Percentiles rank a stretch among this genome's conserved stretches.
Conservation (phyloP, 192 early-diverging fungal genomes). For the Mortierella antarctica region DNA sequence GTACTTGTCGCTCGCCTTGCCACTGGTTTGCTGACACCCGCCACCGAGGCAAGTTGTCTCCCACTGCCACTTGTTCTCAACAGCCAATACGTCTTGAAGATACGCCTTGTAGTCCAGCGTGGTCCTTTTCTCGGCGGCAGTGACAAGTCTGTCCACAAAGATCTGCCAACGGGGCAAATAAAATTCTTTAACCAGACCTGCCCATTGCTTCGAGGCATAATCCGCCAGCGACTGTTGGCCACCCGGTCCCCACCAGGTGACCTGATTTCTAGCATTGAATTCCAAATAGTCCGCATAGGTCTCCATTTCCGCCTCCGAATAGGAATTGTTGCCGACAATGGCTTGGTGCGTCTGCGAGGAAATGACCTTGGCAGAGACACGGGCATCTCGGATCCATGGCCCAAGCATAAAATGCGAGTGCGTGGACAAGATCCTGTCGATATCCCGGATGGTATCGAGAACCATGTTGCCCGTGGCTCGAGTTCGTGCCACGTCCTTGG, state of each 20-base stretch:
- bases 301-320: neutral
- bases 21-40: neutral
- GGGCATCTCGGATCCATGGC: conserved; percentile 30
- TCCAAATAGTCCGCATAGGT: conserved; percentile 34
- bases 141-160: conserved; percentile 20
- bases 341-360: neutral
- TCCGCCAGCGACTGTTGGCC: conserved; percentile 19
- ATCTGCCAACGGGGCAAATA: conserved; percentile 38
- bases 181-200: conserved; percentile 27
- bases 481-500: conserved; percentile 11
- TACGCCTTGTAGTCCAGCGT: conserved; percentile 19
- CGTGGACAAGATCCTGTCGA: conserved; percentile 26
- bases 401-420: conserved; percentile 46
- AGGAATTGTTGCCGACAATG: neutral
- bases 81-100: conserved; percentile 7
- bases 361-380: conserved; percentile 11
- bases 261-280: conserved; percentile 28
- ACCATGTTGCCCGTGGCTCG: conserved; percentile 8
- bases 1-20: neutral
- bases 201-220: conserved; percentile 49
- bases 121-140: conserved; percentile 4
- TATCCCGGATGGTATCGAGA: conserved; percentile 18
- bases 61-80: conserved; percentile 17
- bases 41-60: conserved; percentile 17
- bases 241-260: conserved; percentile 46